phyloP scores from a whole-genome alignment of 345 rosid genomes.

The Hirschfeldia incana region DNA sequence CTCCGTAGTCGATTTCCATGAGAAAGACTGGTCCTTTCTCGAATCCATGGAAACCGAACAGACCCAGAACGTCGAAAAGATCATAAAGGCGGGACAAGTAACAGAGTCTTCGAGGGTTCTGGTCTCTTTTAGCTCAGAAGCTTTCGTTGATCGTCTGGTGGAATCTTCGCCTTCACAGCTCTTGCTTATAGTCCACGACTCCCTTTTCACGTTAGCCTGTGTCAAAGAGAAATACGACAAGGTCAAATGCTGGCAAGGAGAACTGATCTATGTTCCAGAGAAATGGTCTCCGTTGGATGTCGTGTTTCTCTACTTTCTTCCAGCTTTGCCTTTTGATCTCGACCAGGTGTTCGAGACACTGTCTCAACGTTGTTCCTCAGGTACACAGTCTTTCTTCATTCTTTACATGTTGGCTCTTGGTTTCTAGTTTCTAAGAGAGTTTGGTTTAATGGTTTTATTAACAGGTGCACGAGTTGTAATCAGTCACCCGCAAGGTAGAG shows the following conservation, averaged over 20 bases:
- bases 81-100: conserved; percentile 63
- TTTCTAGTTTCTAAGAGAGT: conserved; percentile 7
- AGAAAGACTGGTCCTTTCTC: conserved; percentile 93
- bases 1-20: conserved; percentile 53
- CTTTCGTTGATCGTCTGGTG: conserved; percentile 63
- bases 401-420: conserved; percentile 3
- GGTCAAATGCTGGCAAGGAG: conserved; percentile 98
- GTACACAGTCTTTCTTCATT: conserved; percentile 48
- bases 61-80: conserved; percentile 46
- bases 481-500: conserved; percentile 81
- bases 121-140: conserved; percentile 70
- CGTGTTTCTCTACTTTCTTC: conserved; percentile 78
- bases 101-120: conserved; percentile 63
- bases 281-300: conserved; percentile 89
- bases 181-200: conserved; percentile 81
- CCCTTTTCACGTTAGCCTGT: conserved; percentile 70
- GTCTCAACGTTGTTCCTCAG: conserved; percentile 60
- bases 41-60: conserved; percentile 56
- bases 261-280: conserved; percentile 68
- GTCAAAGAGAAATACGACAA: conserved; percentile 77
- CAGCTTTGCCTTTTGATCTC: conserved; percentile 68
- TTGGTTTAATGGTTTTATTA: not conserved
- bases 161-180: conserved; percentile 54
- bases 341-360: conserved; percentile 58
- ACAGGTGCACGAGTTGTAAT: conserved; percentile 79